Evolutionary conservation across 768 basidiomycete species (phyloP).

Genomic region (Suillus ampliporus): DNA sequence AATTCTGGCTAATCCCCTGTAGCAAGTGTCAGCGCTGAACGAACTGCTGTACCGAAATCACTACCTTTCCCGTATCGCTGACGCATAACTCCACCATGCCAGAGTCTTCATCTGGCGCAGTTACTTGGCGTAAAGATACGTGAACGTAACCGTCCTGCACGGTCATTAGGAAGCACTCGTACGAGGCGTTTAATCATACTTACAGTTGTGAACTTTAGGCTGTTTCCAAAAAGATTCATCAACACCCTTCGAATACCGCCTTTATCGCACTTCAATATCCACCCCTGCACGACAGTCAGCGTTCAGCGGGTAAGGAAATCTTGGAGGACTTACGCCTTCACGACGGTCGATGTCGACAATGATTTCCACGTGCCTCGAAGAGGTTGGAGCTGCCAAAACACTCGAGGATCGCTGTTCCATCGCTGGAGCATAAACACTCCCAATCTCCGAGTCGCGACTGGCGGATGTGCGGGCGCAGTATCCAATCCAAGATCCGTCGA

Average conservation of each 20-base stretch:
- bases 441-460: constrained; percentile 79
- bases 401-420: constrained; percentile 50
- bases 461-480: constrained; percentile 79
- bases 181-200: constrained; percentile 24
- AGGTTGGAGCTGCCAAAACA: constrained; percentile 40
- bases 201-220: constrained; percentile 89
- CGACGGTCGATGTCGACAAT: constrained; percentile 85
- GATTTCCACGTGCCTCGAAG: constrained; percentile 72
- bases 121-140: constrained; percentile 77
- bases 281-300: constrained; percentile 62
- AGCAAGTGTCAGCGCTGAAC: constrained; percentile 12
- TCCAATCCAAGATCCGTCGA: constrained; percentile 95
- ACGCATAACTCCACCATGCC: constrained; percentile 85
- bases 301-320: not conserved
- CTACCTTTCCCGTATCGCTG: constrained; percentile 87
- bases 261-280: constrained; percentile 87
- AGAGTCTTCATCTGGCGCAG: constrained; percentile 56
- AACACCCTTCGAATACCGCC: constrained; percentile 90
- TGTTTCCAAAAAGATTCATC: constrained; percentile 96
- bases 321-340: constrained; percentile 54
- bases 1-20: constrained; percentile 90
- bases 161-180: constrained; percentile 11
- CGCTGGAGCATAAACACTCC: constrained; percentile 88
- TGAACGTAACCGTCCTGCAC: constrained; percentile 86
- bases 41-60: constrained; percentile 13